These are phyloP conservation scores for Camellia oleifera DNA, from an alignment of 179 eudicot species.

Conservation along the genomic window DNA sequence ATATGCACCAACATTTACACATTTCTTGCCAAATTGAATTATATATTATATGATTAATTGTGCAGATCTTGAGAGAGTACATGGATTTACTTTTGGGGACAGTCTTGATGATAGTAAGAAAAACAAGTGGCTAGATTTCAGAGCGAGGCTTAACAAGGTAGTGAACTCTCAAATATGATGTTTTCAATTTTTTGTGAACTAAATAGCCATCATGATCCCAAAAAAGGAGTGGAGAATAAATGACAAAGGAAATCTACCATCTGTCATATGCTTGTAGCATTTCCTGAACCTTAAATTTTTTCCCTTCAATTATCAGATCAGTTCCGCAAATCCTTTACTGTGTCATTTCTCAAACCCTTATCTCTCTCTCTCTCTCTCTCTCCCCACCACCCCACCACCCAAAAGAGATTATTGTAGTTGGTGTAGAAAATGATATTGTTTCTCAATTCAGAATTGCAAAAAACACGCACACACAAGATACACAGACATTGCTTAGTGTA, in stretches of 20 bases:
- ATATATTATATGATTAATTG: neutral
- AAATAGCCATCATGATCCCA: neutral
- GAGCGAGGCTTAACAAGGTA: constrained; percentile 70
- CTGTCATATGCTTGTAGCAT: neutral
- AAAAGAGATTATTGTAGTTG: neutral
- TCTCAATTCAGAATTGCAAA: neutral
- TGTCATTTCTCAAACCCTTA: too few species aligned
- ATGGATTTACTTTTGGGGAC: constrained; percentile 93
- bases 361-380: too few species aligned
- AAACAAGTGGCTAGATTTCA: constrained; percentile 80
- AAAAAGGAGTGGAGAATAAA: neutral
- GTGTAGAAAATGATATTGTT: neutral
- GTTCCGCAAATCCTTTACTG: neutral
- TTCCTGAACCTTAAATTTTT: constrained; percentile 2
- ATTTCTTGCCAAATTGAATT: neutral
- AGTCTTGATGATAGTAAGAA: constrained; percentile 75
- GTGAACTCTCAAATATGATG: neutral
- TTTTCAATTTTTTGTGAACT: neutral
- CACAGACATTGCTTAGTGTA: neutral
- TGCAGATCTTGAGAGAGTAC: constrained; percentile 87
- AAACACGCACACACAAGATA: neutral
- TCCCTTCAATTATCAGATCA: neutral
- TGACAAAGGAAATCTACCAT: neutral
- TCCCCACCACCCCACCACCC: too few species aligned
- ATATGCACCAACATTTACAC: neutral